Evolutionary conservation across 768 basidiomycete species (phyloP), one percentile per base, ranked within the genome.

Genomic region (Rhizopogon vesiculosus): DNA sequence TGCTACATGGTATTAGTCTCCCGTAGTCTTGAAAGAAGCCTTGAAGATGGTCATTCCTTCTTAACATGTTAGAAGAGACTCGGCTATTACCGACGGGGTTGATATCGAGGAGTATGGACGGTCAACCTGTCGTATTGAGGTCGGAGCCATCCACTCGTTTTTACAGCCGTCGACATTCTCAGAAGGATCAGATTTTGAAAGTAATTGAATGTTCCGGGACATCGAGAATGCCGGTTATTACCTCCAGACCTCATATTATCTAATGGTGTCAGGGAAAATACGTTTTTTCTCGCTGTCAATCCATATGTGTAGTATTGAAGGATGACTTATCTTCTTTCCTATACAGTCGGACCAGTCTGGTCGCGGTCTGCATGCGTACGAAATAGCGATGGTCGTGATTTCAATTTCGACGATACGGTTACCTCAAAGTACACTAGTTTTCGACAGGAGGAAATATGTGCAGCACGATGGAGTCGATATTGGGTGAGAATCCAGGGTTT

Each of bases 51-150:
- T 25, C 25, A 25, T 25, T 25, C 25, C 25, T 25, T 38, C 35
- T 5, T 10, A 48, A 31, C 33, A 48, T 38, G 4, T 49, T 49
- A 49, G 48, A 49, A 49, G 48, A 49, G 38, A 25, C 35, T 49
- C 48, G 48, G 48, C 22, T 49, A 49, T 49, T 35, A 4, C 48
- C 48, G 48, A 49, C 48, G 48, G 48, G 35, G 33, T 35, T 31
- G 45, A 35, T 13, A 9, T 38, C 35, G 12, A 38, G 35, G 12
- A 33, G 7, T 45, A 42, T 42, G 16, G 16, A 18, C 8, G 9
- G 19, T 44, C 22, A 0, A 43, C 22, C 15, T 5, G 42, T 18
- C 8, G 31, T 33, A 33, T 33, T 25, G 31, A 33, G 6, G 35
- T 35, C 35, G 35, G 12, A 13, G 12, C 9, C 35, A 1, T 35